These are phyloP conservation scores for Nidularia sp. DNA, from an alignment of 768 basidiomycete genomes.

Conservation along the genomic window DNA sequence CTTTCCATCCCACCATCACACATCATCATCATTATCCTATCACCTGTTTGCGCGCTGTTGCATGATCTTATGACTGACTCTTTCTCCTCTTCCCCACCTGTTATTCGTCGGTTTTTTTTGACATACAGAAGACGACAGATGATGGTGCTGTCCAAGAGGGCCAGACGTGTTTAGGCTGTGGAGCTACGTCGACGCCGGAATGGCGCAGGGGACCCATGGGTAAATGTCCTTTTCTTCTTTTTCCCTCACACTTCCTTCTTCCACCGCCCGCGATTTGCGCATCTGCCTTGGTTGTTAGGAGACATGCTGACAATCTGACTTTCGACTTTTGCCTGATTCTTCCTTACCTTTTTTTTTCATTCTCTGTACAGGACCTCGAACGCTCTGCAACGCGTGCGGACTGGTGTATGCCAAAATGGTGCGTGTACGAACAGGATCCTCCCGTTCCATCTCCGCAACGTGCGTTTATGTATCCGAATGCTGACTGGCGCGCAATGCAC, in stretches of 20 bases:
- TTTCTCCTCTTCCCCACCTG: not conserved
- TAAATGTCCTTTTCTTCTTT: slow-evolving; percentile 25
- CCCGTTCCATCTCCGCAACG: slow-evolving; percentile 2
- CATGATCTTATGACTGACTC: not conserved
- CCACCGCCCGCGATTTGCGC: too few species aligned
- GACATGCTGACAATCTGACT: too few species aligned
- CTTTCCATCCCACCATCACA: not conserved
- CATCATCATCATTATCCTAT: not conserved
- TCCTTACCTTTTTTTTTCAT: not conserved
- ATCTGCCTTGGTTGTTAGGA: too few species aligned
- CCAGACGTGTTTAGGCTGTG: slow-evolving; percentile 79
- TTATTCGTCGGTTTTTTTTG: not conserved
- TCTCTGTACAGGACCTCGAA: slow-evolving; percentile 58
- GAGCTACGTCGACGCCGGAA: slow-evolving; percentile 82
- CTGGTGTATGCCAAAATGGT: slow-evolving; percentile 86
- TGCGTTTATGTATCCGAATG: too few species aligned
- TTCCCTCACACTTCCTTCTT: too few species aligned
- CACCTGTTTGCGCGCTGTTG: not conserved
- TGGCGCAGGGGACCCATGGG: slow-evolving; percentile 84
- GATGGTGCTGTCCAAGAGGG: slow-evolving; percentile 44
- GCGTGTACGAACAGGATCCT: slow-evolving; percentile 18
- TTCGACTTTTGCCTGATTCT: not conserved
- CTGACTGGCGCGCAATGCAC: too few species aligned
- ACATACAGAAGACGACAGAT: slow-evolving; percentile 30
- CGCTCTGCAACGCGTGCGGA: slow-evolving; percentile 83